These are phyloP conservation scores for Saturnispora quitensis DNA, from an alignment of 805 yeast species.

Conservation along the genomic window DNA sequence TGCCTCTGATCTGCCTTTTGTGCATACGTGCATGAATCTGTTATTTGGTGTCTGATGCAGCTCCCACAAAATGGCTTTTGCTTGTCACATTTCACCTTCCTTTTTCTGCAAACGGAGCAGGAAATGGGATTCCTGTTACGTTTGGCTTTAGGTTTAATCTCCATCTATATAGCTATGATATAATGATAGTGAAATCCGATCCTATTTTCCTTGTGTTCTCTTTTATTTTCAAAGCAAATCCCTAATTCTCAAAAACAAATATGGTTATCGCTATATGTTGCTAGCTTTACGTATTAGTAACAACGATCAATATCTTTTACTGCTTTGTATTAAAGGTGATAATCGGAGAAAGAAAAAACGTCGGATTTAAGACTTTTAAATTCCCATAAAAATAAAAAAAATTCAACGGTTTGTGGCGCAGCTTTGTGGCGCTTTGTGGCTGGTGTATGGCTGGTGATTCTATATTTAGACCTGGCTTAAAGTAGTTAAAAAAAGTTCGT, in stretches of 20 bases:
- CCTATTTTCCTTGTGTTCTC: background rate
- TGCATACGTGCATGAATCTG: slow-evolving; percentile 24
- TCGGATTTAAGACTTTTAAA: background rate
- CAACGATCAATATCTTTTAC: background rate
- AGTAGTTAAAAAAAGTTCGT: background rate
- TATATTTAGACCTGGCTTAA: background rate
- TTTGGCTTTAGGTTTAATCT: slow-evolving; percentile 16
- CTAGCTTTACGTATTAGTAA: too few species aligned
- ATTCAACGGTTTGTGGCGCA: too few species aligned
- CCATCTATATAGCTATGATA: background rate
- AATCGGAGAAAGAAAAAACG: background rate
- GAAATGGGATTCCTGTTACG: slow-evolving; percentile 37
- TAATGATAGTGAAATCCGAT: background rate
- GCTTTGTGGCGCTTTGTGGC: background rate
- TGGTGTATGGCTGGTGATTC: background rate
- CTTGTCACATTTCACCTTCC: slow-evolving; percentile 37
- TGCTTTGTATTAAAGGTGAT: background rate
- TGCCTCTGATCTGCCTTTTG: background rate
- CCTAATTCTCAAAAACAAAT: too few species aligned
- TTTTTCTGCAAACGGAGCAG: slow-evolving; percentile 38
- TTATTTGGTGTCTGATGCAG: slow-evolving; percentile 24
- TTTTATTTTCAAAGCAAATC: too few species aligned
- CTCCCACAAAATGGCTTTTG: slow-evolving; percentile 27
- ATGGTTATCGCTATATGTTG: too few species aligned
- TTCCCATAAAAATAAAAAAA: background rate